These are phyloP conservation scores for Saccharata proteae DNA, from an alignment of 2,329 filamentous ascomycete genomes.

Conservation along the genomic window DNA sequence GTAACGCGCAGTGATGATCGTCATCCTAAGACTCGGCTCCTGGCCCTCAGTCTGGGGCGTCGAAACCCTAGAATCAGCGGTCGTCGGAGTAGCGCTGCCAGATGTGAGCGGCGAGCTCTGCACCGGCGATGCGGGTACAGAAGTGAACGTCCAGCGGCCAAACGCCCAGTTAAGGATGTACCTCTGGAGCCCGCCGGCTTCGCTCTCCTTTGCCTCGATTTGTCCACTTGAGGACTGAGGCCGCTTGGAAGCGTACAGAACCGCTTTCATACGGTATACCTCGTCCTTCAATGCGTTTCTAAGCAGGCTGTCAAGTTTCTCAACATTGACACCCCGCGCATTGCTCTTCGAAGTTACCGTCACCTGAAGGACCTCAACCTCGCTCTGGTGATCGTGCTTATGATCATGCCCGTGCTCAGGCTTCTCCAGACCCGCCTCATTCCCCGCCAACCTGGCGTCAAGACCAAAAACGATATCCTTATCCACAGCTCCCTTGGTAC, in stretches of 20 bases:
- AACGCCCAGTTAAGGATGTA: constrained; percentile 99
- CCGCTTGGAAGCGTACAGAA: constrained; percentile 36
- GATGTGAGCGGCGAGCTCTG: constrained; percentile 14
- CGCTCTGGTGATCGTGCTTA: constrained; percentile 54
- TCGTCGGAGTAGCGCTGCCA: constrained; percentile 12
- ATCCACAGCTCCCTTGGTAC: constrained; percentile 64
- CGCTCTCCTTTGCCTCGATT: constrained; percentile 18
- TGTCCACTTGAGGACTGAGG: constrained; percentile 36
- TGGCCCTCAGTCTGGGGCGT: constrained; percentile 32
- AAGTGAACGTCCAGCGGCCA: constrained; percentile 84
- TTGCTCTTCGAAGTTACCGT: constrained; percentile 42
- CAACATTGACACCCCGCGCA: constrained; percentile 42
- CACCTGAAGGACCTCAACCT: constrained; percentile 87
- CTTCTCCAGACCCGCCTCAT: constrained; percentile 15
- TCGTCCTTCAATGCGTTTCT: constrained; percentile 76
- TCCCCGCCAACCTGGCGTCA: constrained; percentile 62
- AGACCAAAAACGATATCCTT: constrained; percentile 76
- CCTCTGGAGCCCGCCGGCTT: constrained; percentile 34
- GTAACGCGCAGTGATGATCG: constrained; percentile 59
- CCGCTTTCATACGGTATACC: constrained; percentile 84
- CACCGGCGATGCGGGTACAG: constrained; percentile 27
- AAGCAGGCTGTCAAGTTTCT: constrained; percentile 54
- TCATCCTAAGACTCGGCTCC: constrained; percentile 54
- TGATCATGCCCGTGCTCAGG: constrained; percentile 30
- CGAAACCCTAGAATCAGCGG: constrained; percentile 13